A percentile compares a stretch with the other conserved stretches of the same genome.
phyloP scores from a whole-genome alignment of 441 rosid species.

The Erysimum cheiri region DNA sequence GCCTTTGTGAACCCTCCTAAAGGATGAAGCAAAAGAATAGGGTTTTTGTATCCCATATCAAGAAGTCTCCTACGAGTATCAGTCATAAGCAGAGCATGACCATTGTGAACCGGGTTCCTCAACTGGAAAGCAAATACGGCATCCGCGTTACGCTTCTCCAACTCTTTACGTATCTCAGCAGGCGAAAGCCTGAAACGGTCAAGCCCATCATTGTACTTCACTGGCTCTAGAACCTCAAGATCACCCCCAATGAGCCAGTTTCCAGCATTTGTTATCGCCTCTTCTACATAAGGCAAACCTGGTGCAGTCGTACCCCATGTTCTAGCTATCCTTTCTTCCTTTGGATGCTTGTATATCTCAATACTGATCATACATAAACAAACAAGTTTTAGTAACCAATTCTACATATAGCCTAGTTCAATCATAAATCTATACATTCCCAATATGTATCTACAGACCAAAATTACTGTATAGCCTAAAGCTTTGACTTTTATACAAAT shows the following conservation, averaged over 20 bases:
- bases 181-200: constrained; percentile 88
- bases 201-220: constrained; percentile 86
- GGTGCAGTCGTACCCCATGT: constrained; percentile 95
- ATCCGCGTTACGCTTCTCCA: constrained; percentile 82
- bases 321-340: constrained; percentile 93
- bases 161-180: constrained; percentile 72
- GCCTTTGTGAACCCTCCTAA: constrained; percentile 95
- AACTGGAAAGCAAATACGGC: constrained; percentile 99
- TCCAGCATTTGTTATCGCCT: constrained; percentile 70
- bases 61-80: constrained; percentile 89
- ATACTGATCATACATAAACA: constrained; percentile 53
- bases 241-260: constrained; percentile 96
- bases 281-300: constrained; percentile 86
- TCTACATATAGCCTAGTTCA: not conserved
- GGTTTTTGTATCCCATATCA: constrained; percentile 92
- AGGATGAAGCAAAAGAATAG: constrained; percentile 92
- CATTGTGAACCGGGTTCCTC: constrained; percentile 96
- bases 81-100: constrained; percentile 91
- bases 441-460: too few species aligned
- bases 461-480: not conserved
- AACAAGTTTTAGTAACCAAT: constrained; percentile 11
- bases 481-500: not conserved
- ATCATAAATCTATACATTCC: constrained; percentile 5
- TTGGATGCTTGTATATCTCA: constrained; percentile 91
- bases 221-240: constrained; percentile 80